phyloP scores from a whole-genome alignment of 768 basidiomycete species.

The Serpula lacrymans region DNA sequence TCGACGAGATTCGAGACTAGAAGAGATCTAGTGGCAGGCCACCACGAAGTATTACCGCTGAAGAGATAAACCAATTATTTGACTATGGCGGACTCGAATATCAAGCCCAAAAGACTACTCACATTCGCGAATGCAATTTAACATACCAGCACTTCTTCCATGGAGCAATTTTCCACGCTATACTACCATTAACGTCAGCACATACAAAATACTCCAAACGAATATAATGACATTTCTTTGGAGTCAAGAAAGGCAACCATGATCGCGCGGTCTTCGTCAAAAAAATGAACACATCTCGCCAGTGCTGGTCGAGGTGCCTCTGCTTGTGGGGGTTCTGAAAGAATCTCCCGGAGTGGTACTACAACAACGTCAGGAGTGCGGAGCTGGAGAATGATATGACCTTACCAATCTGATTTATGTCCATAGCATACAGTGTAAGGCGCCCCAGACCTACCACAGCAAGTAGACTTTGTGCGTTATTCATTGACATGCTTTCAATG shows the following conservation, averaged over 20 bases:
- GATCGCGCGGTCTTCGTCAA: neutral
- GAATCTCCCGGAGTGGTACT: neutral
- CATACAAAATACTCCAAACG: neutral
- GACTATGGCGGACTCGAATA: too few species aligned
- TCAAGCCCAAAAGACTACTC: neutral
- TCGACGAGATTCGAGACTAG: constrained; percentile 4
- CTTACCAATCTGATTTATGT: too few species aligned
- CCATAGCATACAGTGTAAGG: neutral
- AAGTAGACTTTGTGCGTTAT: neutral
- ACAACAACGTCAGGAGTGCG: neutral
- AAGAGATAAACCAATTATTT: neutral
- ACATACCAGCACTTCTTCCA: constrained; percentile 2
- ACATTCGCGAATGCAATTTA: constrained; percentile 2
- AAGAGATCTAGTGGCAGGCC: neutral
- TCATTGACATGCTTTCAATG: neutral
- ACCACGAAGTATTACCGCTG: constrained; percentile 1
- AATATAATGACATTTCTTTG: neutral
- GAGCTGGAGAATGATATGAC: too few species aligned
- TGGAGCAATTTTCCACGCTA: constrained; percentile 2
- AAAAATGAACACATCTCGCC: constrained; percentile 1
- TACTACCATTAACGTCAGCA: neutral
- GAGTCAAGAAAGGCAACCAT: constrained; percentile 3
- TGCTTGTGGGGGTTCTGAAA: neutral
- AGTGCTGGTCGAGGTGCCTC: neutral
- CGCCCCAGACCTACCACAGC: neutral